A percentile compares a stretch with the other conserved stretches of the same genome.
phyloP scores from a whole-genome alignment of 805 yeast species.

The Schwanniomyces sp. region DNA sequence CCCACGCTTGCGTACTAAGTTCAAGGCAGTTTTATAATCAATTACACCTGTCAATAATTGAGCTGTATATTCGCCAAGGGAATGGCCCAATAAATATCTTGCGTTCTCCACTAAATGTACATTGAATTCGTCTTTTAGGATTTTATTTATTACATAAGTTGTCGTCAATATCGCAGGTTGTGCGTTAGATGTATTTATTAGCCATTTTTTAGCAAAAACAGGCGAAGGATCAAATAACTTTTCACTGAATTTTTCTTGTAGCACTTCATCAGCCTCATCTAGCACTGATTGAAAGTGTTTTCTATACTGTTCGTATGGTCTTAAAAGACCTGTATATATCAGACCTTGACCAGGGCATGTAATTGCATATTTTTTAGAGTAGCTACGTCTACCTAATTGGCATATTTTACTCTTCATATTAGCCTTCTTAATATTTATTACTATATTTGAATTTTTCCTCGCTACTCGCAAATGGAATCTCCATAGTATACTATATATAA shows the following conservation, averaged over 20 bases:
- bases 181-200: constrained; percentile 42
- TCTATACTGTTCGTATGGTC: constrained; percentile 13
- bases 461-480: background rate
- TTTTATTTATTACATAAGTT: constrained; percentile 28
- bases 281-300: constrained; percentile 10
- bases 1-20: constrained; percentile 46
- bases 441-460: background rate
- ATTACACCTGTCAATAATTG: constrained; percentile 35
- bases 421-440: background rate
- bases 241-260: constrained; percentile 19
- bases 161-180: constrained; percentile 55
- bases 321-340: constrained; percentile 17
- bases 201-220: constrained; percentile 16
- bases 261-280: constrained; percentile 18
- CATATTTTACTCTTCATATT: background rate
- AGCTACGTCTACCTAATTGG: background rate
- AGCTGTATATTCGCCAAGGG: constrained; percentile 53
- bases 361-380: constrained; percentile 18
- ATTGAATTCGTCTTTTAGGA: constrained; percentile 16
- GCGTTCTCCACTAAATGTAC: constrained; percentile 16
- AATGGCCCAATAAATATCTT: constrained; percentile 43
- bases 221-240: constrained; percentile 13
- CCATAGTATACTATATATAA: no score
- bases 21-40: constrained; percentile 32
- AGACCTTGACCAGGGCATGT: constrained; percentile 40